Conservation (phyloP, 164 flowering plant genomes). For the Dillenia suffruticosa region DNA sequence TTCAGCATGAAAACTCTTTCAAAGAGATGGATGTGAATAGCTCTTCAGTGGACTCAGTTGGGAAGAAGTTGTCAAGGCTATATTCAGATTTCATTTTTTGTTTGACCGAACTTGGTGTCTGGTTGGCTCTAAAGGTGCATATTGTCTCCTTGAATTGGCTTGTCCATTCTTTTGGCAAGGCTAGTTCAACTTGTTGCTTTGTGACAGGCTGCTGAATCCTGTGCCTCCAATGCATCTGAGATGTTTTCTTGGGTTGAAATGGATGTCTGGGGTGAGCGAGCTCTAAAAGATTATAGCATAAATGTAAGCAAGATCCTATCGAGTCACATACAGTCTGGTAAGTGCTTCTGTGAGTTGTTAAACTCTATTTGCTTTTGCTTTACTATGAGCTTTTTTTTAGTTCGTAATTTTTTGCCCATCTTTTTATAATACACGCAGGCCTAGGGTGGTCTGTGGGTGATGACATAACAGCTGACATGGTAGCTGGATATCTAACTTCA, state of each 20-base stretch:
- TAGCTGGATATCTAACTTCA: slow-evolving; percentile 46
- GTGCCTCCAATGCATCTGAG: slow-evolving; percentile 27
- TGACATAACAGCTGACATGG: slow-evolving; percentile 26
- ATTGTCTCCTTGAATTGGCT: neutral
- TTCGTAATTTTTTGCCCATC: neutral
- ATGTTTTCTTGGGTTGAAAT: slow-evolving; percentile 36
- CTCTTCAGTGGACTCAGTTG: slow-evolving; percentile 23
- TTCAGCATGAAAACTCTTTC: slow-evolving; percentile 35
- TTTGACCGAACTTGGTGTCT: slow-evolving; percentile 68
- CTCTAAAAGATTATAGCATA: slow-evolving; percentile 38
- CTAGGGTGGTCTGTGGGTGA: slow-evolving; percentile 35
- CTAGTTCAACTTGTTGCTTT: neutral
- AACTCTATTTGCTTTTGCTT: neutral
- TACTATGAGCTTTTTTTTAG: neutral
- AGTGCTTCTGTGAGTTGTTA: neutral
- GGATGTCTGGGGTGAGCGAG: slow-evolving; percentile 30
- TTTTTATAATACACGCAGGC: slow-evolving; percentile 12
- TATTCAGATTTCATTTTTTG: slow-evolving; percentile 41
- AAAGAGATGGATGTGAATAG: slow-evolving; percentile 19
- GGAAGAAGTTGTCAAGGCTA: slow-evolving; percentile 38
- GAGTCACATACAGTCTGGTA: slow-evolving; percentile 45
- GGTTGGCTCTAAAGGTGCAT: slow-evolving; percentile 66
- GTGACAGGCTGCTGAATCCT: slow-evolving; percentile 62
- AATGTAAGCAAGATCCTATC: slow-evolving; percentile 39
- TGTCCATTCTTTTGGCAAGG: neutral